Percentiles rank a stretch among this genome's conserved stretches.
Conservation (phyloP, 1,284 basidiomycete genomes). For the Papiliotrema fonsecae region DNA sequence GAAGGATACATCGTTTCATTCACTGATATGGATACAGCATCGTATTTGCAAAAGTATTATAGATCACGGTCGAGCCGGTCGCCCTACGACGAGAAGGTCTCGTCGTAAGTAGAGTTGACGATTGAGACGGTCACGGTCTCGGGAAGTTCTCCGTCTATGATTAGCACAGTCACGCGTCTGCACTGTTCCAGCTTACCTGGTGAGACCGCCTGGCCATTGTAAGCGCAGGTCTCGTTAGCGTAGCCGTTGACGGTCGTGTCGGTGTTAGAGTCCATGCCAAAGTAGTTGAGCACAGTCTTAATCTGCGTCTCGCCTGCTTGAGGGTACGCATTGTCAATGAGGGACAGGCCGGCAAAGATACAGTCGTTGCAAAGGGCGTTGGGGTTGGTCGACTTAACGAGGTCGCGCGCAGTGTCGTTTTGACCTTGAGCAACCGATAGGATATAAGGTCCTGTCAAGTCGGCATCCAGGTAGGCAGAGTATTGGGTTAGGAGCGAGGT, state of each 20-base stretch:
- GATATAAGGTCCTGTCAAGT: conserved; percentile 32
- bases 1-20: too few relatives aligned
- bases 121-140: conserved; percentile 31
- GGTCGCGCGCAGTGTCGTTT: conserved; percentile 23
- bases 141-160: conserved; percentile 35
- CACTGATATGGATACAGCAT: too few relatives aligned
- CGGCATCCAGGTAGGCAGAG: conserved; percentile 29
- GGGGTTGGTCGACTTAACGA: conserved; percentile 19
- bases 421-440: conserved; percentile 18
- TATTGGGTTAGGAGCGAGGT: conserved; percentile 30
- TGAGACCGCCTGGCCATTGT: conserved; percentile 6
- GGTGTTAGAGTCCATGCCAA: conserved; percentile 15
- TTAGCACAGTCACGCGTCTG: not conserved
- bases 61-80: too few relatives aligned
- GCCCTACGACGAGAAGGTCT: too few relatives aligned
- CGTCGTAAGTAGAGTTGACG: conserved; percentile 32
- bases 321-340: conserved; percentile 35
- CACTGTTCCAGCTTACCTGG: conserved; percentile 5
- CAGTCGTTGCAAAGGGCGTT: conserved; percentile 41
- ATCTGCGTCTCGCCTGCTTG: conserved; percentile 22
- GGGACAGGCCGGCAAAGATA: conserved; percentile 33
- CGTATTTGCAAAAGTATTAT: too few relatives aligned
- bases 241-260: conserved; percentile 12
- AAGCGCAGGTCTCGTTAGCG: conserved; percentile 19
- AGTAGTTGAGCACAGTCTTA: conserved; percentile 6